A percentile compares a stretch with the other conserved stretches of the same genome.
phyloP scores from a whole-genome alignment of 1,284 basidiomycete genomes.

The Trichosporon inkin region DNA sequence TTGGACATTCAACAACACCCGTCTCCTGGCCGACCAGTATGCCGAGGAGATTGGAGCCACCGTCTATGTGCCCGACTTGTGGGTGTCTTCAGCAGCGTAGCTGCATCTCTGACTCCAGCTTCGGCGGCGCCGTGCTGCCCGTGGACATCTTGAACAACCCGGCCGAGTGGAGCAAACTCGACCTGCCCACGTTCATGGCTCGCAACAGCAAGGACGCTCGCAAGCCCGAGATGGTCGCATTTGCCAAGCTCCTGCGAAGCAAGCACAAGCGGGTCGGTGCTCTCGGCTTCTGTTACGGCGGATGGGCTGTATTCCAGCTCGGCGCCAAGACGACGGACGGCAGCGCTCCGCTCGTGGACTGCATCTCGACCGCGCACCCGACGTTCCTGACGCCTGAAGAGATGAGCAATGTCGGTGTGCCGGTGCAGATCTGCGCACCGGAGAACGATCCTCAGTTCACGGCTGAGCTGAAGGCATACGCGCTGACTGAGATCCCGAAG shows the following conservation, averaged over 20 bases:
- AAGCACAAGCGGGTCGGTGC: slow-evolving; percentile 3
- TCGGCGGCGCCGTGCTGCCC: too few relatives aligned
- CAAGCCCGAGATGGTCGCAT: slow-evolving; percentile 4
- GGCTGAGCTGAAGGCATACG: background rate
- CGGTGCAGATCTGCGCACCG: slow-evolving; percentile 1
- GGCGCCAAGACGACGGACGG: background rate
- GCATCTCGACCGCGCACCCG: background rate
- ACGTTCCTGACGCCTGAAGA: background rate
- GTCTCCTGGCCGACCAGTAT: too few relatives aligned
- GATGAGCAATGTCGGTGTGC: slow-evolving; percentile 1
- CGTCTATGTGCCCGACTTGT: too few relatives aligned
- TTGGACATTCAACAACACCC: too few relatives aligned
- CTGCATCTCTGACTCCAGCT: too few relatives aligned
- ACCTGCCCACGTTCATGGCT: background rate
- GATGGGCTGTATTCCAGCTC: slow-evolving; percentile 3
- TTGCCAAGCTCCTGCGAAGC: background rate
- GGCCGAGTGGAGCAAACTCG: background rate
- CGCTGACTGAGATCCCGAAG: background rate
- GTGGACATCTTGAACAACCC: too few relatives aligned
- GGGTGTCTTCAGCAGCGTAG: too few relatives aligned
- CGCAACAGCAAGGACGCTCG: background rate
- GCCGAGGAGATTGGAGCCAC: too few relatives aligned
- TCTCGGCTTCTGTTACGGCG: background rate
- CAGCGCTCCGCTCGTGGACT: background rate
- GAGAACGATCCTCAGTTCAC: slow-evolving; percentile 4